Evolutionary conservation across 164 flowering plant species (phyloP).

Genomic region (Euptelea pleiosperma): DNA sequence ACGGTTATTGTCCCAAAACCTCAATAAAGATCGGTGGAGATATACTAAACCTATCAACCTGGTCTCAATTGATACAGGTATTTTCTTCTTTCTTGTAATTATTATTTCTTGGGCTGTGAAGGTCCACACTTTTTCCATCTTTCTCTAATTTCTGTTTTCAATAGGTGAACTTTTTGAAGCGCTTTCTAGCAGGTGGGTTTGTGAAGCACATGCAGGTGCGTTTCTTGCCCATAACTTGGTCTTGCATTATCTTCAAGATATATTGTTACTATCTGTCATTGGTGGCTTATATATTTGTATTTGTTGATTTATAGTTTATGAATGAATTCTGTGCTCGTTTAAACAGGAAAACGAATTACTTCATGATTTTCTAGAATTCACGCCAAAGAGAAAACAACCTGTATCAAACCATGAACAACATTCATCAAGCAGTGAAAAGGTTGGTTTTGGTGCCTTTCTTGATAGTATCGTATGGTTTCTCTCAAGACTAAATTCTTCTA

Average conservation of each 20-base stretch:
- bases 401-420: background rate
- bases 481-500: background rate
- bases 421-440: slow-evolving; percentile 54
- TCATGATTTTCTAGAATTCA: slow-evolving; percentile 64
- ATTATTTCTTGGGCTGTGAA: slow-evolving; percentile 1
- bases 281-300: background rate
- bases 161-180: slow-evolving; percentile 80
- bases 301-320: background rate
- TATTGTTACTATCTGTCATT: background rate
- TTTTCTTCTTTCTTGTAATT: background rate
- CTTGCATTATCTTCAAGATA: background rate
- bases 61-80: slow-evolving; percentile 35
- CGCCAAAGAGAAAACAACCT: slow-evolving; percentile 42
- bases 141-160: background rate
- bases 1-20: slow-evolving; percentile 64
- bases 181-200: slow-evolving; percentile 76
- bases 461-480: background rate
- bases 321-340: background rate
- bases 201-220: slow-evolving; percentile 83
- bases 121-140: background rate
- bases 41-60: slow-evolving; percentile 47
- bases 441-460: slow-evolving; percentile 16
- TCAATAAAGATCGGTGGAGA: slow-evolving; percentile 70
- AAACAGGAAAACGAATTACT: slow-evolving; percentile 74
- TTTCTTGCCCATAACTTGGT: slow-evolving; percentile 2